Conservation (phyloP, 257 asterid species). For the Solanum chmielewskii region DNA sequence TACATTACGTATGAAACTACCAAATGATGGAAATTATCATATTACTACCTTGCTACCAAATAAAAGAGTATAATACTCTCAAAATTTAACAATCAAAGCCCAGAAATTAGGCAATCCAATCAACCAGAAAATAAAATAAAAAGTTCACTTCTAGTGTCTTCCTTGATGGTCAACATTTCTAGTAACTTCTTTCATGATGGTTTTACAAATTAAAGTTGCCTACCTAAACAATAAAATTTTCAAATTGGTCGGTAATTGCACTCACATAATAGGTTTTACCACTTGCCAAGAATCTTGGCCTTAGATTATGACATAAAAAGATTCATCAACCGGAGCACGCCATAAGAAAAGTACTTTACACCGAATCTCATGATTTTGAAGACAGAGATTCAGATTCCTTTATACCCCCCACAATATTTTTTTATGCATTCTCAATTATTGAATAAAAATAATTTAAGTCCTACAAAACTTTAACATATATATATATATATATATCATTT, state of each 20-base stretch:
- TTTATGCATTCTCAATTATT: background rate
- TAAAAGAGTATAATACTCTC: too few relatives aligned
- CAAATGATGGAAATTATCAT: too few relatives aligned
- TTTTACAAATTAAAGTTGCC: background rate
- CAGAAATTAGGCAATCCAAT: too few relatives aligned
- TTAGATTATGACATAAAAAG: background rate
- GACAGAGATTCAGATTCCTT: background rate
- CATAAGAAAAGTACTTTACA: background rate
- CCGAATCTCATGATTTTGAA: background rate
- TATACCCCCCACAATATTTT: background rate
- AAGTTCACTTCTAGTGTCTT: background rate
- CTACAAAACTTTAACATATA: too few relatives aligned
- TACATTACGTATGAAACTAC: too few relatives aligned
- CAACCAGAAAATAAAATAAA: too few relatives aligned
- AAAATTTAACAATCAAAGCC: too few relatives aligned
- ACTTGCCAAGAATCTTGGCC: background rate
- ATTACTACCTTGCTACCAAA: too few relatives aligned
- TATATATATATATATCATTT: too few relatives aligned
- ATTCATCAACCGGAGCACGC: background rate
- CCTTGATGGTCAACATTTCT: background rate
- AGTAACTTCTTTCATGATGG: background rate
- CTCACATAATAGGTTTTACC: background rate
- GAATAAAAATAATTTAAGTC: background rate
- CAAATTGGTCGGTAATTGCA: background rate
- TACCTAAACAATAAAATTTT: background rate